Percentiles rank a stretch among this genome's conserved stretches.
Evolutionary conservation across 2,329 filamentous ascomycete species (phyloP).

Genomic region (Teratosphaeria viscida): DNA sequence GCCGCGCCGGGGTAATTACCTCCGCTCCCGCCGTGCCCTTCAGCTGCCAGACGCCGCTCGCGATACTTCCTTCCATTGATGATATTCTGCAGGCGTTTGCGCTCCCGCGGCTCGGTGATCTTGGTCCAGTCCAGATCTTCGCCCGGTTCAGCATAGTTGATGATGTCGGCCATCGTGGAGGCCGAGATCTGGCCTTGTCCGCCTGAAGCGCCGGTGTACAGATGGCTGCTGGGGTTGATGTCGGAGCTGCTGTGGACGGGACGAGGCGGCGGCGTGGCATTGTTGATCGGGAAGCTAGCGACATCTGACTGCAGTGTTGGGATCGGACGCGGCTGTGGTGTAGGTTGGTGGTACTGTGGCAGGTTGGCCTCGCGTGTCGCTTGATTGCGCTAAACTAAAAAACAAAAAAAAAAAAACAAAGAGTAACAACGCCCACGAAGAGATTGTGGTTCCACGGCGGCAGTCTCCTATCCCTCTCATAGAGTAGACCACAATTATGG

Average conservation of each 20-base stretch:
- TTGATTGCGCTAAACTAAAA: conserved; percentile 32
- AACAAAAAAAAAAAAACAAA: too few relatives aligned
- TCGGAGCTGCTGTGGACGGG: conserved; percentile 4
- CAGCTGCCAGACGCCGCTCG: conserved; percentile 26
- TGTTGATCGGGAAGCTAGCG: conserved; percentile 16
- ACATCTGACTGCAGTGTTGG: conserved; percentile 22
- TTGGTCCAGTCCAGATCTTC: conserved; percentile 31
- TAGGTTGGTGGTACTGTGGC: conserved; percentile 8
- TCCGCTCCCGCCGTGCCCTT: conserved; percentile 24
- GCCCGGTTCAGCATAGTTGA: conserved; percentile 29
- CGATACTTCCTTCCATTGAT: conserved; percentile 31
- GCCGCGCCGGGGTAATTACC: conserved; percentile 26
- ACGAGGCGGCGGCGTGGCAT: conserved; percentile 5
- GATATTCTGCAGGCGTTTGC: conserved; percentile 29
- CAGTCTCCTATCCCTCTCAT: conserved; percentile 74
- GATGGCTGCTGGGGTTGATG: conserved; percentile 22
- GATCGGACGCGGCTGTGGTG: conserved; percentile 11
- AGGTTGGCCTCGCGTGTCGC: conserved; percentile 20
- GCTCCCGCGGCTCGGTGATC: conserved; percentile 26
- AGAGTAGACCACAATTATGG: conserved; percentile 84
- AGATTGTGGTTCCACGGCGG: conserved; percentile 67
- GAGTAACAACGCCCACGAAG: conserved; percentile 46
- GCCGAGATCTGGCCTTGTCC: conserved; percentile 25
- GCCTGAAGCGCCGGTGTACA: conserved; percentile 25
- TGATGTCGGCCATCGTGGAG: conserved; percentile 25